These are phyloP conservation scores for Vigna radiata DNA, from an alignment of 306 rosid genomes.

Conservation along the genomic window DNA sequence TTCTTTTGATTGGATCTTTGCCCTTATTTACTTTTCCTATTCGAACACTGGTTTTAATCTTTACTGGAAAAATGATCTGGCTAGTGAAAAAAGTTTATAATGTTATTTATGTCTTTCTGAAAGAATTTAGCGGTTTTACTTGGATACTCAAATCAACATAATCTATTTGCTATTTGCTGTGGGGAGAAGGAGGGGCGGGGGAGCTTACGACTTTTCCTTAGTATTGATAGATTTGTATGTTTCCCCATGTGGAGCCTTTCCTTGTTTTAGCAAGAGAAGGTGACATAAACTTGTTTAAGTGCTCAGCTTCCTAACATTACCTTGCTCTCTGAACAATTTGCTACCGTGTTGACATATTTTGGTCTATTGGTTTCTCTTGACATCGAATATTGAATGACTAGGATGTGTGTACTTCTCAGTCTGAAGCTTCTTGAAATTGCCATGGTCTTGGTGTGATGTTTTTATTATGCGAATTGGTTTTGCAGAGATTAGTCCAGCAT, in stretches of 20 bases:
- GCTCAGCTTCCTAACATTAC: background rate
- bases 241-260: background rate
- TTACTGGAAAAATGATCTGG: background rate
- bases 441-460: slow-evolving; percentile 30
- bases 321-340: background rate
- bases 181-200: background rate
- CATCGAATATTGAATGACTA: background rate
- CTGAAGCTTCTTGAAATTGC: background rate
- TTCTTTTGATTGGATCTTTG: slow-evolving; percentile 4
- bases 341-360: slow-evolving; percentile 17
- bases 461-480: slow-evolving; percentile 50
- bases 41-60: background rate
- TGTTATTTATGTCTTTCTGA: background rate
- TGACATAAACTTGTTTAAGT: slow-evolving; percentile 4
- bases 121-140: background rate
- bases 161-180: background rate
- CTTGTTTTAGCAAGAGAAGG: background rate
- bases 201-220: background rate
- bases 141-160: background rate
- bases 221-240: background rate
- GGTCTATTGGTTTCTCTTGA: background rate
- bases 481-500: slow-evolving; percentile 93
- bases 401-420: background rate
- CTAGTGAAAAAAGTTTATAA: background rate
- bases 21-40: background rate